Percentiles rank a stretch among this genome's conserved stretches.
Evolutionary conservation across 2,329 filamentous ascomycete genomes (phyloP).

Genomic region (Aureobasidium sp.): DNA sequence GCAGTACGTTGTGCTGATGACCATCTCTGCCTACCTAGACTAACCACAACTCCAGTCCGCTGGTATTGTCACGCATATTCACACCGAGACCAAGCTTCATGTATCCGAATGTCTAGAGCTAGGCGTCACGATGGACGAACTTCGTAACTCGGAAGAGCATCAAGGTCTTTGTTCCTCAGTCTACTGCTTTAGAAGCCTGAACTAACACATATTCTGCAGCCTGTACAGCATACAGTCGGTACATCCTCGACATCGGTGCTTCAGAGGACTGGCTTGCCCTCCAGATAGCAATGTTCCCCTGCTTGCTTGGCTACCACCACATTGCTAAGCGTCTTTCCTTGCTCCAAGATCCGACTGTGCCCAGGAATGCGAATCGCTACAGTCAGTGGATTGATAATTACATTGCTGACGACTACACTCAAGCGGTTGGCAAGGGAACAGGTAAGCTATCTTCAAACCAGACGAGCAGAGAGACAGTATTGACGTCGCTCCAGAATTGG

Average conservation of each 20-base stretch:
- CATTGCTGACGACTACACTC: constrained; percentile 67
- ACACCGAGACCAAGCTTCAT: constrained; percentile 74
- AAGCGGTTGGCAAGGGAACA: constrained; percentile 62
- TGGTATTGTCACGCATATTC: constrained; percentile 67
- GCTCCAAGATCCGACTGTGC: constrained; percentile 46
- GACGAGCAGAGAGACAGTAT: not conserved
- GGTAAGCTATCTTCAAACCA: constrained; percentile 42
- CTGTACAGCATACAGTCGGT: constrained; percentile 76
- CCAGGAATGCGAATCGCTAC: constrained; percentile 46
- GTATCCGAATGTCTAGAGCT: constrained; percentile 75
- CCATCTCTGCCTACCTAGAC: not conserved
- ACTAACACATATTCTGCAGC: constrained; percentile 34
- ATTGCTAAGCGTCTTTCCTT: constrained; percentile 65
- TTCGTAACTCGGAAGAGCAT: constrained; percentile 66
- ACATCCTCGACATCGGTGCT: constrained; percentile 81
- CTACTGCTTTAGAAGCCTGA: too few relatives aligned
- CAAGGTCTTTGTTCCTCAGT: constrained; percentile 32
- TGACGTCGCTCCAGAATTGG: constrained; percentile 46
- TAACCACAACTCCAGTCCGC: constrained; percentile 44
- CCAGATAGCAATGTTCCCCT: constrained; percentile 77
- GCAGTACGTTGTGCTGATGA: constrained; percentile 41
- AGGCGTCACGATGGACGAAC: constrained; percentile 65
- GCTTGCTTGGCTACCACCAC: constrained; percentile 79
- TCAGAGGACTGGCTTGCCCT: constrained; percentile 83
- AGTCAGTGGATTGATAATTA: constrained; percentile 93